Base-by-base conservation (phyloP, 805 yeast genomes). In the Lachancea quebecensis region DNA sequence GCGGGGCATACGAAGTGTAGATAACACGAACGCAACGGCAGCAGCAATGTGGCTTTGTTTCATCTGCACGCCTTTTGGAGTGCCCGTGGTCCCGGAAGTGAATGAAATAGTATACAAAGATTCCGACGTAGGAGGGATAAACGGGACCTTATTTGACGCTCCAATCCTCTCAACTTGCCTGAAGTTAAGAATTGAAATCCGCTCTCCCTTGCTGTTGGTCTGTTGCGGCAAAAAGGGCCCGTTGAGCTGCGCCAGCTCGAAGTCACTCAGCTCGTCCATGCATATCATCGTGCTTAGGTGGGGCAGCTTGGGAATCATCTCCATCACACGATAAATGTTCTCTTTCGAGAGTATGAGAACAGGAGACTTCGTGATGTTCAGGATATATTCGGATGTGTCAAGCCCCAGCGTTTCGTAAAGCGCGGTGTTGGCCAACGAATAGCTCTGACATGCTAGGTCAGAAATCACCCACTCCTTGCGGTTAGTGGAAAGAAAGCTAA, bases 31-130 rank as follows among this genome's bases (percentile, higher is more conserved):
- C 1, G 74, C 71, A 35, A 77, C 73, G 6, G 70, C 74, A 2
- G 84, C 72, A 10, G 73, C 67, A 10, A 75, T 69, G 55, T 73
- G 73, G 10, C 66, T 64, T 41, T 82, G 87, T 8, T 75, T 67
- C 36, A 77, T 47, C 41, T 72, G 75, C 14, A 79, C 89, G 43
- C 90, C 90, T 62, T 83, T 82, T 39, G 90, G 90, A 14, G 73
- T 63, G 14, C 88, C 88, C 1, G 89, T 82, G 2, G 90, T 82
- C 29, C 90, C 90, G 0, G 86, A 79, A 2, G 90, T 83, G 59
- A 82, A 82, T 7, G 82, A 77, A 39, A 83, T 75, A 14, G 89
- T 80, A 58, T 77, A 79, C 15, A 74, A 39, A 18, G 75, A 72
- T 12, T 75, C 72, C 1, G 80, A 75, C 1, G 61, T 65, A 21